Conservation (phyloP, 345 rosid species). For the Eucalyptus curtisii region DNA sequence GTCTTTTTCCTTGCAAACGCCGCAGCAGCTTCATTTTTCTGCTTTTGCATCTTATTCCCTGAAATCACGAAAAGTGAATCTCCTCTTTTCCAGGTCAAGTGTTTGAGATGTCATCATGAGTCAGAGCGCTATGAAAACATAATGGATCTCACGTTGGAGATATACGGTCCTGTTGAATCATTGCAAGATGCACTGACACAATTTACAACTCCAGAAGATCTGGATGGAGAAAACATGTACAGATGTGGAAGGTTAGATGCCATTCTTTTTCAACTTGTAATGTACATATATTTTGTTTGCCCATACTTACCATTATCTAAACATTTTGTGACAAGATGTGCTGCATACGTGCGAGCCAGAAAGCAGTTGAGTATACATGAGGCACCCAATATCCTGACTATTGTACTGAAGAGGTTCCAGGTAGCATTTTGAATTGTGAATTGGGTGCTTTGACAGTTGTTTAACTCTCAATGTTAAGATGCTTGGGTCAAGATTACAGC, state of each 20-base stretch:
- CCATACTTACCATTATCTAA: not conserved
- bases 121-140: conserved; percentile 78
- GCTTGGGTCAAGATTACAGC: not conserved
- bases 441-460: not conserved
- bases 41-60: not conserved
- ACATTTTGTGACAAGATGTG: conserved; percentile 28
- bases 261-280: not conserved
- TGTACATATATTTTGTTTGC: not conserved
- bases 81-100: conserved; percentile 38
- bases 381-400: conserved; percentile 82
- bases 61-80: not conserved
- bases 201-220: conserved; percentile 70
- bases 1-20: not conserved
- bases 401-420: conserved; percentile 85
- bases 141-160: conserved; percentile 84
- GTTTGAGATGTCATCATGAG: conserved; percentile 65
- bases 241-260: conserved; percentile 68
- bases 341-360: conserved; percentile 64
- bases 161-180: conserved; percentile 76
- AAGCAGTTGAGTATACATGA: conserved; percentile 77
- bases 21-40: not conserved
- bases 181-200: conserved; percentile 75
- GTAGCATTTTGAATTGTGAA: conserved; percentile 11
- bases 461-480: not conserved
- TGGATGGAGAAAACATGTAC: conserved; percentile 89